These are phyloP conservation scores for Scedosporium dehoogii DNA, from an alignment of 2,329 filamentous ascomycete species.

Conservation along the genomic window DNA sequence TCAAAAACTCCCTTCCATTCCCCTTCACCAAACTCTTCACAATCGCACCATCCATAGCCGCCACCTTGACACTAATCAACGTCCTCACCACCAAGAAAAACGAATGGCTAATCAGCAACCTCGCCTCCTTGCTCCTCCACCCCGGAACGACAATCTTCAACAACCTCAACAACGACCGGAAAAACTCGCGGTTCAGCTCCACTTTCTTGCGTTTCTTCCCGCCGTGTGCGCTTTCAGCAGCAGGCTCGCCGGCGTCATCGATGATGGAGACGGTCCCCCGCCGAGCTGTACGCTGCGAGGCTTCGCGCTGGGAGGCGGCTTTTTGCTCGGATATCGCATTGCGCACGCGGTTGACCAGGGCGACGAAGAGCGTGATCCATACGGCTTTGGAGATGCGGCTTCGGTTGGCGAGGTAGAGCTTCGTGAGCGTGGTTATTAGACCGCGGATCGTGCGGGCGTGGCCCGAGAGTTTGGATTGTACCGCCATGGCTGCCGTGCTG, in stretches of 20 bases:
- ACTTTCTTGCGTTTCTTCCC: slow-evolving; percentile 59
- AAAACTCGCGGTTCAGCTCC: slow-evolving; percentile 79
- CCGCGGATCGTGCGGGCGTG: slow-evolving; percentile 51
- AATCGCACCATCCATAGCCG: slow-evolving; percentile 86
- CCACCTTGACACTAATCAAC: slow-evolving; percentile 88
- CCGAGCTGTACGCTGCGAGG: slow-evolving; percentile 39
- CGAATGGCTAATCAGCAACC: slow-evolving; percentile 80
- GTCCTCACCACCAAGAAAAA: slow-evolving; percentile 87
- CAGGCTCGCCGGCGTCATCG: slow-evolving; percentile 11
- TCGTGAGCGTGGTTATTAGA: slow-evolving; percentile 55
- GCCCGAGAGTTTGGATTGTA: slow-evolving; percentile 61
- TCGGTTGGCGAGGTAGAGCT: slow-evolving; percentile 69
- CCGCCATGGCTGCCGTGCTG: slow-evolving; percentile 49
- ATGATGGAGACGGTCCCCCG: slow-evolving; percentile 38
- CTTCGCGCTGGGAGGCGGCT: slow-evolving; percentile 62
- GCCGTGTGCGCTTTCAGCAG: neutral
- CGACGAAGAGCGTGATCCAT: slow-evolving; percentile 72
- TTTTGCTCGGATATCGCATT: slow-evolving; percentile 91
- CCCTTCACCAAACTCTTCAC: slow-evolving; percentile 90
- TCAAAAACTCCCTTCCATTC: slow-evolving; percentile 80
- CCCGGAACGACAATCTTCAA: slow-evolving; percentile 83
- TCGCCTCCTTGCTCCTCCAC: slow-evolving; percentile 78
- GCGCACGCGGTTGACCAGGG: slow-evolving; percentile 77
- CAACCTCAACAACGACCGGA: slow-evolving; percentile 64
- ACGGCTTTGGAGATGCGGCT: slow-evolving; percentile 73